These are phyloP conservation scores for Isabelozyma heimii DNA, from an alignment of 805 yeast genomes.

Conservation along the genomic window DNA sequence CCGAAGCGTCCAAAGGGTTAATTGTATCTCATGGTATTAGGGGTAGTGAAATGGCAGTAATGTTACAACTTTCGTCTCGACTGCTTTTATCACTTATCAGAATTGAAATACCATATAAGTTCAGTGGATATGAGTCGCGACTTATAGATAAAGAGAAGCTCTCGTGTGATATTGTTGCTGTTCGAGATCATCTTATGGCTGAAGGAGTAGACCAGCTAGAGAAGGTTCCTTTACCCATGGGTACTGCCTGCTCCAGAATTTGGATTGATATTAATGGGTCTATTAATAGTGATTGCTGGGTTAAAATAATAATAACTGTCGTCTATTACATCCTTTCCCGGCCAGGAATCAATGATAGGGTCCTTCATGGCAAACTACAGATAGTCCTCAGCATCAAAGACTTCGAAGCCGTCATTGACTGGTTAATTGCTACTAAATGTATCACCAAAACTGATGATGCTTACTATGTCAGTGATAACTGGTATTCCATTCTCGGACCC, in stretches of 20 bases:
- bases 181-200: constrained; percentile 11
- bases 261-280: constrained; percentile 73
- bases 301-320: constrained; percentile 46
- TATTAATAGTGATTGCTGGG: constrained; percentile 62
- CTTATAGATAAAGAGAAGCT: constrained; percentile 64
- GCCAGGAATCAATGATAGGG: constrained; percentile 31
- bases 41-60: constrained; percentile 60
- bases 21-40: constrained; percentile 53
- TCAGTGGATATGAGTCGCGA: constrained; percentile 72
- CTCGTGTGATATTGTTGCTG: constrained; percentile 59
- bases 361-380: constrained; percentile 22
- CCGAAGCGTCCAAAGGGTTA: constrained; percentile 51
- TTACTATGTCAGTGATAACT: constrained; percentile 41
- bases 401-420: constrained; percentile 24
- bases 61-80: constrained; percentile 54
- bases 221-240: constrained; percentile 50
- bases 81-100: constrained; percentile 43
- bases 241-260: constrained; percentile 58
- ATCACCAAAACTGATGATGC: constrained; percentile 35
- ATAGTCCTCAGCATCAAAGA: constrained; percentile 29
- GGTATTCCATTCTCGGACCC: constrained; percentile 44
- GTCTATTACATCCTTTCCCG: constrained; percentile 30
- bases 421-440: constrained; percentile 43
- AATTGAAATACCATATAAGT: constrained; percentile 53
- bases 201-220: constrained; percentile 1